Evolutionary conservation across 2,329 filamentous ascomycete species (phyloP), one percentile per base, ranked within the genome.

Genomic region (Curvularia sp.): DNA sequence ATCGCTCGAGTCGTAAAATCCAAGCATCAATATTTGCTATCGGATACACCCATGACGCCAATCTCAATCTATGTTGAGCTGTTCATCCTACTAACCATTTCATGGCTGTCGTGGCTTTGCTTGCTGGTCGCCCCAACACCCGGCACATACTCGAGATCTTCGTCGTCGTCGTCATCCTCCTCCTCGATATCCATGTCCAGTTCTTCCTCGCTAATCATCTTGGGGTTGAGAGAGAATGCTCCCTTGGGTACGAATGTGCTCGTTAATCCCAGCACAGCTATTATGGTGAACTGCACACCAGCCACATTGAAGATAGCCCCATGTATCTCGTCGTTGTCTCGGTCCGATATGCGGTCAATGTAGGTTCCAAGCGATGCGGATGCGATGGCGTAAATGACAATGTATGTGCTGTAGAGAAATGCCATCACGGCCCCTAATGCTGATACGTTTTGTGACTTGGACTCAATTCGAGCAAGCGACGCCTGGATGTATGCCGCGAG

Each of bases 401-500:
- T 81, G 63, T 83, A 83, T 7, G 79, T 79, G 6, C 76, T 80
- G 67, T 83, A 83, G 5, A 83, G 72, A 63, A 82, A 82, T 0
- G 81, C 80, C 81, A 84, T 83, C 39, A 84, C 81, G 1, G 82
- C 80, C 18, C 80, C 82, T 2, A 83, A 72, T 0, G 81, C 78
- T 2, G 81, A 82, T 1, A 83, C 80, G 41, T 81, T 79, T 45
- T 77, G 75, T 36, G 78, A 77, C 42, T 79, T 72, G 9, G 73
- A 73, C 61, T 83, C 81, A 25, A 80, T 72, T 23, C 80, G 74
- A 0, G 79, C 75, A n/a, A 83, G 75, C 5, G 79, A 79, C 3
- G 81, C 80, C 65, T 84, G 82, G 48, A 83, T 82, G 65, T 83
- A 83, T 1, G 82, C 82, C 1, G 80, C 79, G 0, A 83, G 77